Percentiles rank a stretch among this genome's conserved stretches.
Evolutionary conservation across 192 early-diverging fungal species (phyloP).

Genomic region (Coemansia reversa): DNA sequence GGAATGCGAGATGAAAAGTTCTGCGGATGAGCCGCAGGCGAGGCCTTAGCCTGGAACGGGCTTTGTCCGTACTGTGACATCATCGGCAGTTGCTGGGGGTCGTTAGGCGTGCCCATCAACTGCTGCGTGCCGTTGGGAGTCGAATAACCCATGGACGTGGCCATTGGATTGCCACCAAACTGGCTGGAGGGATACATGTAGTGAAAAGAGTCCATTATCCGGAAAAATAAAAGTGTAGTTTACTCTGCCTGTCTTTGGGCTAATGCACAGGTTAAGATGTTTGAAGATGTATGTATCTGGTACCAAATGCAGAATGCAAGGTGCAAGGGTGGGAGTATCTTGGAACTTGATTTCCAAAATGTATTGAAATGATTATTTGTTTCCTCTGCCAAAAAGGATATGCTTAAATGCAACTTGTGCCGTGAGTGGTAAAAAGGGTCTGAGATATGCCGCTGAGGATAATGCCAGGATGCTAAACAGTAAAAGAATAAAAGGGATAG

Average conservation of each 20-base stretch:
- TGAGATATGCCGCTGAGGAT: not conserved
- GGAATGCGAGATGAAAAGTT: slow-evolving; percentile 21
- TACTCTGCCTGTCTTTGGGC: not conserved
- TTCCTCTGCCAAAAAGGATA: not conserved
- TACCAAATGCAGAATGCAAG: slow-evolving; percentile 19
- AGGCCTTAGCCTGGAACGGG: slow-evolving; percentile 9
- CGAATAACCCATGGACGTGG: slow-evolving; percentile 16
- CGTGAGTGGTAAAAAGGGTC: not conserved
- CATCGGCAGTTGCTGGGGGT: slow-evolving; percentile 22
- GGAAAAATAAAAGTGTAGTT: not conserved
- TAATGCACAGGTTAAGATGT: not conserved
- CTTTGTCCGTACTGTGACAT: slow-evolving; percentile 22
- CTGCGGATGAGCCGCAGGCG: slow-evolving; percentile 14
- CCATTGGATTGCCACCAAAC: slow-evolving; percentile 19
- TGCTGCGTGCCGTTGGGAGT: not conserved
- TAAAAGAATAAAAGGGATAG: slow-evolving; percentile 3
- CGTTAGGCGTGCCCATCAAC: slow-evolving; percentile 16
- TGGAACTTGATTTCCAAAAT: slow-evolving; percentile 41
- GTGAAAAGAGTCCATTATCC: slow-evolving; percentile 30
- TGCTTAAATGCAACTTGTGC: not conserved
- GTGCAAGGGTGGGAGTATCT: slow-evolving; percentile 1
- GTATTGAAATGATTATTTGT: slow-evolving; percentile 70
- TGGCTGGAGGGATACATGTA: slow-evolving; percentile 34
- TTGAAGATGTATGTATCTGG: slow-evolving; percentile 1
- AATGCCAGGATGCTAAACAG: not conserved